Conservation (phyloP, 2,329 filamentous ascomycete species). For the Rhynchosporium secalis region DNA sequence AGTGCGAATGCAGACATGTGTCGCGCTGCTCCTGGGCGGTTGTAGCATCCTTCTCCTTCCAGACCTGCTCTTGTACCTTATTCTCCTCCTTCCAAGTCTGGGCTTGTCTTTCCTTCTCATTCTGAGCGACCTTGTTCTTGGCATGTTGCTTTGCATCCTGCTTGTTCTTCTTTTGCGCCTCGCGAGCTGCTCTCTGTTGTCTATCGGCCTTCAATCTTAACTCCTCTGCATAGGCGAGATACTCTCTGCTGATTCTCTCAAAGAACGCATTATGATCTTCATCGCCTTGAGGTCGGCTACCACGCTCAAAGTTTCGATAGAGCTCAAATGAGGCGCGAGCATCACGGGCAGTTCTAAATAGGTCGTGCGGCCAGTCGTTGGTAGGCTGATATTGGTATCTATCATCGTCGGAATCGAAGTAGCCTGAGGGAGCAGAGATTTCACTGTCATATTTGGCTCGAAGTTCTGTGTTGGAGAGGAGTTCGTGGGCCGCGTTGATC, state of each 20-base stretch:
- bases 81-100: conserved; percentile 13
- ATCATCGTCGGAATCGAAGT: neutral
- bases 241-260: too few species aligned
- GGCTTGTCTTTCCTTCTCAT: conserved; percentile 17
- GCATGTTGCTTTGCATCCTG: conserved; percentile 6
- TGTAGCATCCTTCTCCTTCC: conserved; percentile 8
- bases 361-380: neutral
- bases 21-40: conserved; percentile 24
- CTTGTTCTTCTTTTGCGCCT: neutral
- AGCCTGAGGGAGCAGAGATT: neutral
- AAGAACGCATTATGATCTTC: too few species aligned
- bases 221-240: too few species aligned
- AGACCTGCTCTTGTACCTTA: conserved; percentile 18
- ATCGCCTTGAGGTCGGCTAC: too few species aligned
- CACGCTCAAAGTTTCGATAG: too few species aligned
- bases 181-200: neutral
- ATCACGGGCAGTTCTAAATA: neutral
- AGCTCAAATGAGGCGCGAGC: too few species aligned
- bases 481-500: conserved; percentile 28
- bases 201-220: too few species aligned
- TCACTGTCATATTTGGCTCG: conserved; percentile 6
- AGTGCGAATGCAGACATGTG: conserved; percentile 24
- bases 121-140: neutral
- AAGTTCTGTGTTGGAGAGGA: conserved; percentile 17
- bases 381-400: neutral